Base-by-base conservation (phyloP, 176 grass and related monocot genomes). In the Triticum urartu region DNA sequence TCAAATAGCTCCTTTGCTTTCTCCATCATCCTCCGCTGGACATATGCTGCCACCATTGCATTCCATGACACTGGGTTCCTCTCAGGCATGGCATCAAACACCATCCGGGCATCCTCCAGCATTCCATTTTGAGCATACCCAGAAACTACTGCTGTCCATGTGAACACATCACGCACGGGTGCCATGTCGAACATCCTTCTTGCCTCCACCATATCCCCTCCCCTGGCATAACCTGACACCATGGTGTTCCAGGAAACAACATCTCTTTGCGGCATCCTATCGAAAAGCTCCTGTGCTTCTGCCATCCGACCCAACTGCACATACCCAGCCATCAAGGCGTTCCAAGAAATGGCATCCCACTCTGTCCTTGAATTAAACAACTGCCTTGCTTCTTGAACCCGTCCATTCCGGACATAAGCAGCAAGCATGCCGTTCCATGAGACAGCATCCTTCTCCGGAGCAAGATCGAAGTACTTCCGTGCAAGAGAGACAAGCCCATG, bases 341-440 rank as follows among this genome's bases (percentile, higher is more conserved):
- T 98, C 96, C 93, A 98, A 24, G 96, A 95, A 63, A 98, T 86
- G 6, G 86, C 77, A 87, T 94, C 93, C 96, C 96, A 98, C 70
- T 90, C 67, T 12, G 78, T 70, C 68, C 90, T 91, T 18, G 96
- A 95, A 84, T 88, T 72, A 62, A 98, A 98, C 38, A 98, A 58
- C 11, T 42, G 48, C 76, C 86, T 86, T 30, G 96, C 96, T 26
- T 89, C 88, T 5, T 88, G 81, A 30, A 94, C 68, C 32, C 75
- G 87, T 20, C 96, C 93, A 52, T 95, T 95, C 24, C 86, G 85
- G 24, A 92, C 79, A 88, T 98, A 98, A 0, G 93, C 93, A 1
- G 93, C 86, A 79, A 98, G 91, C 63, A 98, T 81, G 56, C 92
- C 93, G 1, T 98, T 98, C 93, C 93, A 98, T 7, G 96, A 95